Evolutionary conservation across 345 rosid species (phyloP), one percentile per base, ranked within the genome.

Genomic region (Eucalyptus caleyi): DNA sequence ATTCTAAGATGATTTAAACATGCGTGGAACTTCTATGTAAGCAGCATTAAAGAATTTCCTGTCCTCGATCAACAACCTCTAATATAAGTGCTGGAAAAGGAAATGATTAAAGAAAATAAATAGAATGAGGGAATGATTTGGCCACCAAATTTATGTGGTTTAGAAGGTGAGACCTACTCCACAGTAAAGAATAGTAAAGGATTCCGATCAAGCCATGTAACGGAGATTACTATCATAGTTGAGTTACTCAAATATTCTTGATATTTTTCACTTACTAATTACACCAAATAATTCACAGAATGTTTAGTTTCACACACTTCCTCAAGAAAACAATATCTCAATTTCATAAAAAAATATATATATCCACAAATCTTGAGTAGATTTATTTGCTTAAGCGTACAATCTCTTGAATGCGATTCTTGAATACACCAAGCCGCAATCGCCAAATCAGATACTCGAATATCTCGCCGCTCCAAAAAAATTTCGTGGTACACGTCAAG

Each of bases 131-230:
- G 54, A 6, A 51, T 51, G 54, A 51, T 51, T 51, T 0, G 23
- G 54, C 8, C 23, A 51, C 23, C 54, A 51, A 3, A 1, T 51
- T 51, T 51, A 51, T 51, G 54, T 51, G 23, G 54, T 18, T 19
- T 93, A 56, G 23, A 0, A 4, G 13, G 13, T 4, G 62, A 24
- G 62, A 23, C 6, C 12, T 56, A 56, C 62, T 56, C 3, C 30
- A 24, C 2, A 7, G 30, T 56, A 30, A 86, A 88, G 23, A 7
- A 89, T 91, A 12, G 34, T 89, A 1, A 87, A 87, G 47, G 92
- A 40, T 26, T 95, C 94, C 1, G 89, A 92, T 56, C 30, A 24
- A 93, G 24, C 11, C 49, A 45, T 89, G 6, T 60, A 8, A 32
- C 0, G 11, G 11, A n/a, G 6, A 67, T 32, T 16, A 69, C 3